Base-by-base conservation (phyloP, 169 alveolate genomes). In the Toxoplasma gondii region DNA sequence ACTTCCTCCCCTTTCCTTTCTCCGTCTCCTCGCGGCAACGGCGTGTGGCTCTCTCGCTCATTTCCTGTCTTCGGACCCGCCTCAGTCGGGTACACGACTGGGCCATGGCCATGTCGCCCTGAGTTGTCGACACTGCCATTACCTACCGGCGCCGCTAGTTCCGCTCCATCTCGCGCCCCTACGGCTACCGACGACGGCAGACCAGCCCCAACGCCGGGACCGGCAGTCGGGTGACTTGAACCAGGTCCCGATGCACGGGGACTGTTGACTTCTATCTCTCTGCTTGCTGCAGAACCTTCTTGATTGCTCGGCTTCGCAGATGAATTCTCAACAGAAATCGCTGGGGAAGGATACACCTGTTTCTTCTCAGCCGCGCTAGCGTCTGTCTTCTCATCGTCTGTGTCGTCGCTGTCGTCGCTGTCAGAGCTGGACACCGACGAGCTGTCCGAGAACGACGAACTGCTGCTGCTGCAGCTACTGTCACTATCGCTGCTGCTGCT, bases 41-140 rank as follows among this genome's bases (percentile, higher is more conserved):
- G 95, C 83, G 93, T 88, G 94, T 88, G 91, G 41, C 95, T 96
- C 69, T 97, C 98, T 9, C 98, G 95, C 80, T 96, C 96, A 19
- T 95, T 90, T 94, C 94, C 96, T 38, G 96, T 83, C 44, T 96
- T 96, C 45, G 97, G 96, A 58, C 94, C 98, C 88, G 97, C 98
- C 41, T 97, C 94, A 41, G 96, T 54, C 29, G 98, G 94, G 34
- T 97, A 92, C 54, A 95, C 88, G 86, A 92, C 12, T 12, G 58
- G 4, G 22, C 58, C 58, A 4, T 12, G 4, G 12, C 58, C 58
- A 4, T 4, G 58, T 38, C 88, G 91, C 39, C 58, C 58, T 49
- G 58, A 49, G 58, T 12, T 49, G 58, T 49, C 58, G 22, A 12
- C 12, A 12, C 58, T 12, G 58, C 22, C 12, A 4, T 49, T 49